Evolutionary conservation across 139 green algal species (phyloP).

Genomic region (Eudorina sp.): DNA sequence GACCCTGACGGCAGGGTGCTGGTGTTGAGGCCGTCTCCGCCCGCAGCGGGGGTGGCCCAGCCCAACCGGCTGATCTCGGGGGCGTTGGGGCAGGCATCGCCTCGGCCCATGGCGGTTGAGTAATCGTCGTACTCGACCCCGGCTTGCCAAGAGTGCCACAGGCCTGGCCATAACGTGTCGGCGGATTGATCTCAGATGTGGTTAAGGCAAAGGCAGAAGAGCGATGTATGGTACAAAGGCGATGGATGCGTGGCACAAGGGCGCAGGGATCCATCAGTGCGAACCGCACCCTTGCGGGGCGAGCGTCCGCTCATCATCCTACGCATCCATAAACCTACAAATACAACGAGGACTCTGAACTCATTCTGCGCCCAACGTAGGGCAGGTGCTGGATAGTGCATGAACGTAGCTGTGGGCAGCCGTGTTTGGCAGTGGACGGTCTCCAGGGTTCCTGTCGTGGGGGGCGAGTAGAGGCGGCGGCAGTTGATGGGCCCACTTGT

Average conservation of each 20-base stretch:
- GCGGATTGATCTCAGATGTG: too few relatives aligned
- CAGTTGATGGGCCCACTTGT: too few relatives aligned
- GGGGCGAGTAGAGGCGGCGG: neutral
- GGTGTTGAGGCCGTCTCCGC: neutral
- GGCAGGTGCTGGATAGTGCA: too few relatives aligned
- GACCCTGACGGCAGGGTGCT: neutral
- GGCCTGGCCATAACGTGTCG: neutral
- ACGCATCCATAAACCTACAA: neutral
- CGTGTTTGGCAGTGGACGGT: too few relatives aligned
- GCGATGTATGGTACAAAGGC: neutral
- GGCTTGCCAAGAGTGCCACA: constrained; percentile 31
- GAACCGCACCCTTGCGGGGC: too few relatives aligned
- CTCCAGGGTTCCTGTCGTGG: neutral
- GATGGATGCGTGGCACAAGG: neutral
- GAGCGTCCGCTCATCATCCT: too few relatives aligned
- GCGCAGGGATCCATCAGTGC: neutral
- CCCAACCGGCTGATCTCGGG: constrained; percentile 17
- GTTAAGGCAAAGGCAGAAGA: neutral
- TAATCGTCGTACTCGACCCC: constrained; percentile 17
- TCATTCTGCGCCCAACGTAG: too few relatives aligned
- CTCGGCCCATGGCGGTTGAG: constrained; percentile 17
- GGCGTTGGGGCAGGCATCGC: constrained; percentile 31
- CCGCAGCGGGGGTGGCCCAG: neutral
- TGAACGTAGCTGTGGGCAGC: too few relatives aligned
- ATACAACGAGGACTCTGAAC: neutral